Percentiles rank a stretch among this genome's conserved stretches.
phyloP scores from a whole-genome alignment of 345 rosid species.

The Noccaea bulbosa region DNA sequence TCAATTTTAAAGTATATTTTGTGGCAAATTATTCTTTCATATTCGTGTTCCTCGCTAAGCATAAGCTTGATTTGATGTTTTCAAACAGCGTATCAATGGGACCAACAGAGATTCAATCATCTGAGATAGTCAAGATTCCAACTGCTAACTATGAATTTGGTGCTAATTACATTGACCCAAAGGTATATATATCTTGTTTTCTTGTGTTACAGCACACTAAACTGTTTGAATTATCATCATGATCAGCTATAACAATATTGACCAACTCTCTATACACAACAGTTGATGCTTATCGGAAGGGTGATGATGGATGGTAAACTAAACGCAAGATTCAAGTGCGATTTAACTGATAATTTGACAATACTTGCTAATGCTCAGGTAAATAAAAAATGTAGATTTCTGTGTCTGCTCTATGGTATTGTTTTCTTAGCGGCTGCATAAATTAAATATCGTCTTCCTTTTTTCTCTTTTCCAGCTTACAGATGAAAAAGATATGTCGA shows the following conservation, averaged over 20 bases:
- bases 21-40: no score
- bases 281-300: conserved; percentile 84
- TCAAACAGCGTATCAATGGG: conserved; percentile 75
- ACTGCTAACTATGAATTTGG: conserved; percentile 81
- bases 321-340: conserved; percentile 70
- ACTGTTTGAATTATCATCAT: not conserved
- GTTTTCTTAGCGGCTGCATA: not conserved
- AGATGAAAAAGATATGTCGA: conserved; percentile 70
- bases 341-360: conserved; percentile 68
- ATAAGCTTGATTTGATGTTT: not conserved
- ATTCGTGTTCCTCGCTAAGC: no score
- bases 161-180: conserved; percentile 69
- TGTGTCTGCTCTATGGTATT: conserved; percentile 4
- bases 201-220: not conserved
- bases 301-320: conserved; percentile 77
- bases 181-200: conserved; percentile 44
- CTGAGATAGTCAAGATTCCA: conserved; percentile 68
- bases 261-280: conserved; percentile 6
- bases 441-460: not conserved
- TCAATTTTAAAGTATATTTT: no score
- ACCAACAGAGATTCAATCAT: conserved; percentile 58
- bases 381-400: conserved; percentile 4
- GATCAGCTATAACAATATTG: not conserved
- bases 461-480: conserved; percentile 57
- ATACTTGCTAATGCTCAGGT: conserved; percentile 84